Evolutionary conservation across 306 rosid genomes (phyloP).

Genomic region (Amphicarpaea edgeworthii): DNA sequence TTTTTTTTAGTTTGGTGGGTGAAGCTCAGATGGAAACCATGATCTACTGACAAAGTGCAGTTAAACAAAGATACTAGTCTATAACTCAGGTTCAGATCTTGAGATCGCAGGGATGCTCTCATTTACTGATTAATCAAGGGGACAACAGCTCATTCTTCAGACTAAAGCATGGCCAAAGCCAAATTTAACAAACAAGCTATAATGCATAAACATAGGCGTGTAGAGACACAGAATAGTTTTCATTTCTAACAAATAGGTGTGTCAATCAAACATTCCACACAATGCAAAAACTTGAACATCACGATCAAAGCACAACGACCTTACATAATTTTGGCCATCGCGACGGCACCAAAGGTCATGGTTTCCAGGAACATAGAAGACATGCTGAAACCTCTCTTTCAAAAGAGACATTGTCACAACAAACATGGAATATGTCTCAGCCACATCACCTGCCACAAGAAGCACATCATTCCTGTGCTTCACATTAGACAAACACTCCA

Average conservation of each 20-base stretch:
- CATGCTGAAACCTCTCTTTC: conserved; percentile 77
- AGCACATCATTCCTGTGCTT: conserved; percentile 67
- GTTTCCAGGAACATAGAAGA: conserved; percentile 82
- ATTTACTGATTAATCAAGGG: background rate
- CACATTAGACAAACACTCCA: conserved; percentile 56
- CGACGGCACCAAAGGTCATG: conserved; percentile 92
- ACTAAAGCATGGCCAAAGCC: conserved; percentile 9
- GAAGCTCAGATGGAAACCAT: background rate
- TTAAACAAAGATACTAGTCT: conserved; percentile 7
- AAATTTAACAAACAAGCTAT: conserved; percentile 33
- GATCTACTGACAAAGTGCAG: background rate
- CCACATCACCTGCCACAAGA: conserved; percentile 88
- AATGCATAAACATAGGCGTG: too few species aligned
- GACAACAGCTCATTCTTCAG: conserved; percentile 4
- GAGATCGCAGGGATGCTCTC: background rate
- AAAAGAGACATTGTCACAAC: conserved; percentile 73
- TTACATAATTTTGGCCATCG: conserved; percentile 66
- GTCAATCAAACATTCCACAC: conserved; percentile 3
- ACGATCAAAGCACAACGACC: conserved; percentile 42
- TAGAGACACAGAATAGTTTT: background rate
- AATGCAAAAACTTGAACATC: conserved; percentile 38
- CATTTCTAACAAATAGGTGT: background rate
- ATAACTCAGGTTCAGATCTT: conserved; percentile 15
- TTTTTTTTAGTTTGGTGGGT: background rate
- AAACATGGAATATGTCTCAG: conserved; percentile 72